Percentiles rank a stretch among this genome's conserved stretches.
Evolutionary conservation across 148 eudicot species (phyloP).

Genomic region (Euryodendron excelsum): DNA sequence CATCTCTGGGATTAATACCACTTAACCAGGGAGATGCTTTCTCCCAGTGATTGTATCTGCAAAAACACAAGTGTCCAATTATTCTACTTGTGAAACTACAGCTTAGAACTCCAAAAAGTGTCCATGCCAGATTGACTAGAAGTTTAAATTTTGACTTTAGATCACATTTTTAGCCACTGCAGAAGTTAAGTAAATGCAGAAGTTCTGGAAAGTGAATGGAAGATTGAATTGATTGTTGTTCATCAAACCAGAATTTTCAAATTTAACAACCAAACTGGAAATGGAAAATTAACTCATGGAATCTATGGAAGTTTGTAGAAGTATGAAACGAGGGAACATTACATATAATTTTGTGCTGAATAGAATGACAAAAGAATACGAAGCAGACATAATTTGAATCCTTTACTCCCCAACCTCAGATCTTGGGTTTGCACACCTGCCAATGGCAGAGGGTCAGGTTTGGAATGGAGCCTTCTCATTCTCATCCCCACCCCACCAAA

Average conservation of each 20-base stretch:
- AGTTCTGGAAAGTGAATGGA: neutral
- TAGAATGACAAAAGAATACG: neutral
- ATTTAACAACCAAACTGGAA: neutral
- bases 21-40: constrained; percentile 90
- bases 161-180: neutral
- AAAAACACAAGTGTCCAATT: constrained; percentile 11
- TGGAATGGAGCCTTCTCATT: neutral
- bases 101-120: neutral
- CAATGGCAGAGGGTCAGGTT: neutral
- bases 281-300: neutral
- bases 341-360: neutral
- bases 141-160: neutral
- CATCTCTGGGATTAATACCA: constrained; percentile 76
- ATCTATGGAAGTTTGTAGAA: neutral
- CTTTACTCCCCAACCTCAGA: neutral
- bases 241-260: neutral
- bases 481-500: neutral
- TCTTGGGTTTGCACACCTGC: constrained; percentile 4
- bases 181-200: neutral
- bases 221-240: neutral
- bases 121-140: neutral
- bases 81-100: neutral
- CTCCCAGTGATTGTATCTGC: constrained; percentile 67
- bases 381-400: neutral
- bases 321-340: neutral